Evolutionary conservation across 2,329 filamentous ascomycete genomes (phyloP), one percentile per base, ranked within the genome.

Genomic region (Colletotrichum tabaci): DNA sequence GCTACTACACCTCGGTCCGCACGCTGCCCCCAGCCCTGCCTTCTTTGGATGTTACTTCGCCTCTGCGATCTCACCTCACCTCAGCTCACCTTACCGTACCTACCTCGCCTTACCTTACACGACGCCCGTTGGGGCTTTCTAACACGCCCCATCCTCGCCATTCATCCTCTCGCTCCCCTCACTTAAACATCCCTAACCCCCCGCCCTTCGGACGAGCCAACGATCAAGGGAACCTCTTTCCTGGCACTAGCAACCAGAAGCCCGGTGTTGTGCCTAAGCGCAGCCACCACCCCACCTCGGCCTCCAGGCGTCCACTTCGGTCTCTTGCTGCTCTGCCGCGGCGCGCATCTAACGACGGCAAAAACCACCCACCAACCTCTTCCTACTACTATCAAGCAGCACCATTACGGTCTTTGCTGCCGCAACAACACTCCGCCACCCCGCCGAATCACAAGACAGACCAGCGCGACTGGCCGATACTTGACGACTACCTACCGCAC

Each of bases 221-320:
- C 44, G 46, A 46, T 52, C 58, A 68, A 69, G 69, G 64, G 47
- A 68, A 42, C 50, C 26, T 49, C 60, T 40, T 63, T 55, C 69
- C 47, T 64, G 21, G 69, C 60, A 72, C 69, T 69, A 72, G 65
- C 57, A 42, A 69, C 53, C 53, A 72, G 65, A 72, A 64, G 66
- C 58, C 58, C 69, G 69, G 69, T 72, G 69, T 60, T 46, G 65
- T 60, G 69, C 66, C 69, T 60, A 72, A 72, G 69, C 69, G 69
- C 66, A 72, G 66, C 69, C 65, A 72, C 69, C 69, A 63, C 69
- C 58, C 69, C 69, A 72, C 65, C 65, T 63, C 60, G 53, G 69
- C 44, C 65, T 72, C 69, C 58, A 71, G 35, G 65, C 64, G 35
- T 60, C 47, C 50, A 49, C 47, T 60, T 56, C 61, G 58, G 68